phyloP scores from a whole-genome alignment of 2,329 filamentous ascomycete genomes.

The Diplodia mutila region DNA sequence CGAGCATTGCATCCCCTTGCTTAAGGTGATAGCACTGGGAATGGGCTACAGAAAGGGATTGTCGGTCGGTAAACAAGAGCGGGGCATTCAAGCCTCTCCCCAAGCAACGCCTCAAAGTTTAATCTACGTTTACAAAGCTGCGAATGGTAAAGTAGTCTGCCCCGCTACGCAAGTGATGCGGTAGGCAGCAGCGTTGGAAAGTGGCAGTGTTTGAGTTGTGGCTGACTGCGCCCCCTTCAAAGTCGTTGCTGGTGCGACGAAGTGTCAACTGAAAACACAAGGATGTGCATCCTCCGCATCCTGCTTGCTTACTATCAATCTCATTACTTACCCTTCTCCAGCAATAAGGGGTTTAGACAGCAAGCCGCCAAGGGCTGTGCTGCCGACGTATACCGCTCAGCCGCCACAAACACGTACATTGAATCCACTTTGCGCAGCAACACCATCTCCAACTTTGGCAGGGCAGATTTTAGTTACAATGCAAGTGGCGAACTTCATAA shows the following conservation, averaged over 20 bases:
- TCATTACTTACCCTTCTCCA: background rate
- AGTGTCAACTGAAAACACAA: background rate
- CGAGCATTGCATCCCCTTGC: background rate
- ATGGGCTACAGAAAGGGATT: background rate
- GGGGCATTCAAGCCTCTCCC: background rate
- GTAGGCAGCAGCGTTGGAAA: background rate
- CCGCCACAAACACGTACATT: background rate
- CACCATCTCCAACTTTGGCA: background rate
- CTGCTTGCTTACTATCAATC: background rate
- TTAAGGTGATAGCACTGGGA: background rate
- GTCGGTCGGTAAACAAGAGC: background rate
- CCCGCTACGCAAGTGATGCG: background rate
- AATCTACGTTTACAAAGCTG: background rate
- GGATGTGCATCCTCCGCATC: conserved; percentile 9
- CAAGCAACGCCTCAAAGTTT: background rate
- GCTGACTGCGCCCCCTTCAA: background rate
- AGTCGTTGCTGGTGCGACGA: background rate
- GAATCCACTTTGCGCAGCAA: background rate
- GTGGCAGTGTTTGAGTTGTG: background rate
- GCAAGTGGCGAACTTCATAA: background rate
- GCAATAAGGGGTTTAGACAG: background rate
- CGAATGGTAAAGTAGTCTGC: background rate
- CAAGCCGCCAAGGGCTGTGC: background rate
- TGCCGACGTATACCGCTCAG: background rate
- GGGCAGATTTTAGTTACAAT: background rate